Base-by-base conservation (phyloP, 129 eudicot genomes). In the Saussurea involucrata region DNA sequence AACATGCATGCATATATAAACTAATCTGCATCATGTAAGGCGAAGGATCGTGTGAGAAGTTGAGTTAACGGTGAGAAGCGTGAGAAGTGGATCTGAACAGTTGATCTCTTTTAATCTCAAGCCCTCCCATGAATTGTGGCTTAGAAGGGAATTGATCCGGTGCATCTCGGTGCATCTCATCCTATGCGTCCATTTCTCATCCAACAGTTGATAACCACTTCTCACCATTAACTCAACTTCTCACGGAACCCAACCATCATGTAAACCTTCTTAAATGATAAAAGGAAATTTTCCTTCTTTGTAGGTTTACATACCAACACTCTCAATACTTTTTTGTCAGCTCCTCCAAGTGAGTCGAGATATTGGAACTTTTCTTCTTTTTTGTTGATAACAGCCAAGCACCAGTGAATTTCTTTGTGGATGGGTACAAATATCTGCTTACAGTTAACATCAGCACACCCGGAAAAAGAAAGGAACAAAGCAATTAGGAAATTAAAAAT, bases 341-440 rank as follows among this genome's bases (percentile, higher is more conserved):
- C 73, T 69, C 92, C 96, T 81, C 88, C 80, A 33, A 91, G 92
- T 69, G 98, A 89, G 84, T 94, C 98, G 71, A 94, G 95, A 84
- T 94, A 94, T 82, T 94, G 97, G 37, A 91, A 89, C 67, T 89
- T 88, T 75, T 84, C 72, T 61, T 94, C 98, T 78, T 89, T 91
- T 87, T 86, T 91, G 77, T 91, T 94, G 77, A 94, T 94, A 33
- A 94, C 92, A 20, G 96, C 98, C 77, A 91, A 79, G 72, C 97
- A 92, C 99, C 99, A 95, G 83, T 95, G 99, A 28, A 85, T 57
- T 86, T 89, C 89, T 85, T 95, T 83, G 91, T 95, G 99, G 73
- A 95, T 85, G 61, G 99, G 99, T 5, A 95, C 99, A 85, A 95
- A 92, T 71, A 95, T 95, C 99, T 95, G 83, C 22, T 13, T 36